Evolutionary conservation across 192 early-diverging fungal species (phyloP).

Genomic region (Blastocladiella britannica): DNA sequence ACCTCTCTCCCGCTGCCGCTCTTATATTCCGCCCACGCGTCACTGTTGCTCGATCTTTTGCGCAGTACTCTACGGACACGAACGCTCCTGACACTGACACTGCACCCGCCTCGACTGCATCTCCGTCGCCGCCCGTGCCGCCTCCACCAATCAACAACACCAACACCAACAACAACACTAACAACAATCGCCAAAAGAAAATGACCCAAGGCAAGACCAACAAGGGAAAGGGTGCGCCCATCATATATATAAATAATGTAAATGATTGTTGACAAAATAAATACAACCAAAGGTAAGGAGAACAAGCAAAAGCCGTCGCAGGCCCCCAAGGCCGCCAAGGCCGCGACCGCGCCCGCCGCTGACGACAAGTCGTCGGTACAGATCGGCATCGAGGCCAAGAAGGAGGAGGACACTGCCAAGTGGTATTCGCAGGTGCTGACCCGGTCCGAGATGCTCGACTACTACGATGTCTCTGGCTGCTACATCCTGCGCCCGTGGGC

Average conservation of each 20-base stretch:
- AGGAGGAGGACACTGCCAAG: conserved; percentile 72
- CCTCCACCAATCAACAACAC: no score
- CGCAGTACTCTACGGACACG: no score
- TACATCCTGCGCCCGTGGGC: conserved; percentile 93
- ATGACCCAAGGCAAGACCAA: no score
- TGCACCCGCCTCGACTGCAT: no score
- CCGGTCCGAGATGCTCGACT: conserved; percentile 90
- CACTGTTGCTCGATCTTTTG: no score
- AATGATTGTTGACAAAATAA: background rate
- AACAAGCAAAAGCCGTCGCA: no score
- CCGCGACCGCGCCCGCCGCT: conserved; percentile 10
- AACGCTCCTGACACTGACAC: no score
- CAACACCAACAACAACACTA: no score
- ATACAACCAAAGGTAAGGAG: background rate
- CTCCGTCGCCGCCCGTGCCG: no score
- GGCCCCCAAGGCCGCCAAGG: conserved; percentile 5
- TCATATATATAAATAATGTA: conserved; percentile 1
- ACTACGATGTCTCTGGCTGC: conserved; percentile 96
- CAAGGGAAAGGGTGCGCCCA: conserved; percentile 17
- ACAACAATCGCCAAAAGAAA: no score
- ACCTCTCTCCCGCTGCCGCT: no score
- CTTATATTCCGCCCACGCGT: no score
- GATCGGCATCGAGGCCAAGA: conserved; percentile 70
- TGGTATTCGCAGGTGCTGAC: conserved; percentile 87
- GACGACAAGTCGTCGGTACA: conserved; percentile 34